Percentiles rank a stretch among this genome's conserved stretches.
These are phyloP conservation scores for Phytophthora rubi DNA, from an alignment of 352 stramenopile species.

Conservation along the genomic window DNA sequence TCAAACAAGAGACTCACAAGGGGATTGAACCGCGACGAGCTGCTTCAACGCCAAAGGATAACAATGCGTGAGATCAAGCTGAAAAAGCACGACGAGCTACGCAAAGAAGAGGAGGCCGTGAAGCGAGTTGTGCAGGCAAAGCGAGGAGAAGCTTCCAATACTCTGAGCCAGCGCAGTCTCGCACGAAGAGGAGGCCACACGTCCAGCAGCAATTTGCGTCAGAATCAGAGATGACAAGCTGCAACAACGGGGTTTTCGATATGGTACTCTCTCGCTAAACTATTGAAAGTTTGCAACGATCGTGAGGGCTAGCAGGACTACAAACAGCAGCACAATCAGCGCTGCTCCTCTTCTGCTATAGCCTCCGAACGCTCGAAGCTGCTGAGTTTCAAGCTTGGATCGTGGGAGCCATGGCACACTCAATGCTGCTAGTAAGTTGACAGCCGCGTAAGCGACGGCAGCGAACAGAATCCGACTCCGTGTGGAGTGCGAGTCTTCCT, in stretches of 20 bases:
- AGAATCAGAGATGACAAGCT: conserved; percentile 4
- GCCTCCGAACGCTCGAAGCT: conserved; percentile 41
- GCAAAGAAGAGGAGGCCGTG: conserved; percentile 42
- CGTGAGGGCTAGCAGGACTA: conserved; percentile 36
- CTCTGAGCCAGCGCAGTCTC: conserved; percentile 48
- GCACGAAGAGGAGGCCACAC: conserved; percentile 22
- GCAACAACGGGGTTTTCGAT: neutral
- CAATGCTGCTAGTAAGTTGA: conserved; percentile 39
- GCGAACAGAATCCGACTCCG: conserved; percentile 32
- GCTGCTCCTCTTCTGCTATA: conserved; percentile 40
- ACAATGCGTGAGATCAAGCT: conserved; percentile 51
- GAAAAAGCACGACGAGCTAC: conserved; percentile 55
- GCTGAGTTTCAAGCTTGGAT: conserved; percentile 53
- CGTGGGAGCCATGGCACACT: conserved; percentile 39
- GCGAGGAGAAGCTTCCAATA: conserved; percentile 45
- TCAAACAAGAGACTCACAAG: conserved; percentile 12
- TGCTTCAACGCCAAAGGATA: conserved; percentile 44
- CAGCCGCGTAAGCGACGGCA: conserved; percentile 22
- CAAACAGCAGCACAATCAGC: conserved; percentile 36
- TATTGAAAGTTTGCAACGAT: conserved; percentile 41
- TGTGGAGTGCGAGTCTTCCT: conserved; percentile 34
- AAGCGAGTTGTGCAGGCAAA: conserved; percentile 40
- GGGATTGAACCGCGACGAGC: conserved; percentile 33
- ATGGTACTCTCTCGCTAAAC: conserved; percentile 13
- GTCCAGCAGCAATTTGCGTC: conserved; percentile 2